Evolutionary conservation across 2,329 filamentous ascomycete genomes (phyloP).

Genomic region (Zopfia rhizophila): DNA sequence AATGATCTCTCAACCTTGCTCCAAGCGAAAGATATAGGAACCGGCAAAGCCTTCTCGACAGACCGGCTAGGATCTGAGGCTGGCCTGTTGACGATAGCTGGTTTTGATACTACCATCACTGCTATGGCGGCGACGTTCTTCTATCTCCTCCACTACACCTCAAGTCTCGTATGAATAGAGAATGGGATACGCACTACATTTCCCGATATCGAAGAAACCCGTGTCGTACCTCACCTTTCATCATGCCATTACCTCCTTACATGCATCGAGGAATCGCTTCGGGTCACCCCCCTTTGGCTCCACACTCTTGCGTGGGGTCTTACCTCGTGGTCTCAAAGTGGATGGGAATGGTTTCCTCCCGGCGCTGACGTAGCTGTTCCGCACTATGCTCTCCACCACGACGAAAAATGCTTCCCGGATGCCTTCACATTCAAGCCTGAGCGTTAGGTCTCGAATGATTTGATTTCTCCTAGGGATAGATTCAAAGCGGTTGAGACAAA

Average conservation of each 20-base stretch:
- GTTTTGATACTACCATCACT: slow-evolving; percentile 47
- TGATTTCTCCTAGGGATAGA: not conserved
- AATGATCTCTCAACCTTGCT: slow-evolving; percentile 53
- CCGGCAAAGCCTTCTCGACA: slow-evolving; percentile 42
- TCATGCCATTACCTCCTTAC: slow-evolving; percentile 29
- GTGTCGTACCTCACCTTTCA: not conserved
- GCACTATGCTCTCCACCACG: slow-evolving; percentile 30
- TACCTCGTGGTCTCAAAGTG: slow-evolving; percentile 27
- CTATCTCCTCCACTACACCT: slow-evolving; percentile 46
- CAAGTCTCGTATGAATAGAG: not conserved
- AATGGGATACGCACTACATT: slow-evolving; percentile 7
- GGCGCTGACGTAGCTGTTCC: slow-evolving; percentile 26
- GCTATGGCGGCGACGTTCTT: slow-evolving; percentile 41
- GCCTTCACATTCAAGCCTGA: slow-evolving; percentile 26
- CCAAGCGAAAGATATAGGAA: slow-evolving; percentile 52
- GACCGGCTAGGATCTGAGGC: slow-evolving; percentile 54
- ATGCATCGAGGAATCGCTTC: slow-evolving; percentile 36
- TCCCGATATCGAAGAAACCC: not conserved
- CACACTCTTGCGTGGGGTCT: slow-evolving; percentile 24
- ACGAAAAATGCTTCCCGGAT: slow-evolving; percentile 20
- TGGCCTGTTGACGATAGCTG: slow-evolving; percentile 56
- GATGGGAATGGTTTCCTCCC: slow-evolving; percentile 23
- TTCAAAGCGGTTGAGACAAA: no score
- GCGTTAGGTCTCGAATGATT: slow-evolving; percentile 22
- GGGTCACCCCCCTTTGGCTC: slow-evolving; percentile 17